A percentile compares a stretch with the other conserved stretches of the same genome.
Evolutionary conservation across 2,329 filamentous ascomycete species (phyloP).

Genomic region (Ascomycota sp.): DNA sequence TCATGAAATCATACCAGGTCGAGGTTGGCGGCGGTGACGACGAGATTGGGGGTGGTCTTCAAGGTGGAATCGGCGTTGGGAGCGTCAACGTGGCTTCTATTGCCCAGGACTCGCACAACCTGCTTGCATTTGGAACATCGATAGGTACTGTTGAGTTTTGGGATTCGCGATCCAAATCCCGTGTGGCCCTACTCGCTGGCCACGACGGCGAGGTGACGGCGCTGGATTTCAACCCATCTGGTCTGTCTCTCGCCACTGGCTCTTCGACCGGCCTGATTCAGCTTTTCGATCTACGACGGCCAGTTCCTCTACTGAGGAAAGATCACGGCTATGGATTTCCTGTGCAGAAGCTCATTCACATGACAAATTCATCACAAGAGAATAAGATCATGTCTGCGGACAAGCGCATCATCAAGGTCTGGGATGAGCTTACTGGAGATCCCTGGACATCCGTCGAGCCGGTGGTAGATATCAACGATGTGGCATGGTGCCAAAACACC

Average conservation of each 20-base stretch:
- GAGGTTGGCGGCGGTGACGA: slow-evolving; percentile 80
- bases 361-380: slow-evolving; percentile 50
- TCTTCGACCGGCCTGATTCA: slow-evolving; percentile 75
- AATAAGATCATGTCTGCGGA: slow-evolving; percentile 82
- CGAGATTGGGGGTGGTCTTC: slow-evolving; percentile 50
- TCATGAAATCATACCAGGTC: slow-evolving; percentile 82
- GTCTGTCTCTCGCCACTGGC: slow-evolving; percentile 66
- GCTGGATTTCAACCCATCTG: slow-evolving; percentile 63
- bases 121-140: slow-evolving; percentile 82
- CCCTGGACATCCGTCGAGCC: slow-evolving; percentile 95
- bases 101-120: slow-evolving; percentile 71
- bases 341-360: slow-evolving; percentile 60
- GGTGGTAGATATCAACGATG: slow-evolving; percentile 79
- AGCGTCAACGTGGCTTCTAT: slow-evolving; percentile 73
- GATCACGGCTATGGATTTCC: slow-evolving; percentile 91
- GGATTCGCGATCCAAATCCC: slow-evolving; percentile 66
- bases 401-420: slow-evolving; percentile 91
- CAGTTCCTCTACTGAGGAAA: slow-evolving; percentile 66
- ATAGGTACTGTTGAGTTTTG: slow-evolving; percentile 93
- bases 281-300: slow-evolving; percentile 77
- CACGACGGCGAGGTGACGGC: slow-evolving; percentile 61
- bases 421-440: slow-evolving; percentile 60
- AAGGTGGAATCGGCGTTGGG: slow-evolving; percentile 68
- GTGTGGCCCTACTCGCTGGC: slow-evolving; percentile 53
- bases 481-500: slow-evolving; percentile 76